These are phyloP conservation scores for Neurospora tetrasperma DNA, from an alignment of 495 filamentous ascomycete genomes.

Conservation along the genomic window DNA sequence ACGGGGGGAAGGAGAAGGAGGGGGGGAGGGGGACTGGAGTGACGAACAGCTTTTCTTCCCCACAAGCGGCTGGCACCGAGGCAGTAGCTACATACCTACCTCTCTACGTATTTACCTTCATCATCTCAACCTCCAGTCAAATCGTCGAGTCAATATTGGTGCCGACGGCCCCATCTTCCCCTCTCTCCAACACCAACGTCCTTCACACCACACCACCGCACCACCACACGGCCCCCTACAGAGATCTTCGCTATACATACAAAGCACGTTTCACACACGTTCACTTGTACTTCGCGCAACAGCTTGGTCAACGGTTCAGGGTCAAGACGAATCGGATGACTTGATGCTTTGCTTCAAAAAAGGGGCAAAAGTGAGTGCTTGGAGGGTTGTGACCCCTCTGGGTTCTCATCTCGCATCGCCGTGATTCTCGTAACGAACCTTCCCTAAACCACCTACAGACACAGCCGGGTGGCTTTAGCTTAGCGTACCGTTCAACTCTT, in stretches of 20 bases:
- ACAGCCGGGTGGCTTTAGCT: not conserved
- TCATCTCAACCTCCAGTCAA: not conserved
- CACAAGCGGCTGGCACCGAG: conserved; percentile 11
- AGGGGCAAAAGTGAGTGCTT: not conserved
- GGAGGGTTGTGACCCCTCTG: not conserved
- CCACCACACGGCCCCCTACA: conserved; percentile 2
- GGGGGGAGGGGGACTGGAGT: too few relatives aligned
- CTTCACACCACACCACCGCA: conserved; percentile 3
- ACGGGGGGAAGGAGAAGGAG: not conserved
- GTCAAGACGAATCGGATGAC: not conserved
- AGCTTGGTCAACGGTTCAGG: not conserved
- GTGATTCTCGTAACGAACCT: not conserved
- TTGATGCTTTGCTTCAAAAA: not conserved
- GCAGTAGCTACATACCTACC: not conserved
- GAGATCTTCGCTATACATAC: not conserved
- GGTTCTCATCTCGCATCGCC: not conserved
- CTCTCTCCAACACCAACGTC: conserved; percentile 5
- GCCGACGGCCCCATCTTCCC: conserved; percentile 23
- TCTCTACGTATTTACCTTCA: not conserved
- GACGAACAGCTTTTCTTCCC: conserved; percentile 1
- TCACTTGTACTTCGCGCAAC: not conserved
- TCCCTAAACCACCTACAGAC: not conserved
- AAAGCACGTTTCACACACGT: not conserved
- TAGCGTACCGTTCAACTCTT: not conserved
- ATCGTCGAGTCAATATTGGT: conserved; percentile 7